These are phyloP conservation scores for Alternaria conjuncta DNA, from an alignment of 2,329 filamentous ascomycete genomes.

Conservation along the genomic window DNA sequence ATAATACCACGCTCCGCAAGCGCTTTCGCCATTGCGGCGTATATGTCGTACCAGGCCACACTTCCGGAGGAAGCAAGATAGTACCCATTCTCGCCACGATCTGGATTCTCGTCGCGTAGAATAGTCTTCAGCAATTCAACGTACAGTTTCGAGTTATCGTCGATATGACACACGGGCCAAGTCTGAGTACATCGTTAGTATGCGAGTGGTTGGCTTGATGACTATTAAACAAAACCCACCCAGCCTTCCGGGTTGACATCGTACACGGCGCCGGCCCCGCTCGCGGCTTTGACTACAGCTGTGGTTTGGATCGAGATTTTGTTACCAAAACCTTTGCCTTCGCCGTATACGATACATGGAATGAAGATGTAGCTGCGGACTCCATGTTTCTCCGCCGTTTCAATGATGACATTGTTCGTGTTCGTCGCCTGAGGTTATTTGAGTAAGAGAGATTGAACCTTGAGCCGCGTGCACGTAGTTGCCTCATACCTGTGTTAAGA, in stretches of 20 bases:
- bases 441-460: background rate
- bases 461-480: background rate
- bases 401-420: conserved; percentile 54
- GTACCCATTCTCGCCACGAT: conserved; percentile 55
- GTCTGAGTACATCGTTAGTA: conserved; percentile 22
- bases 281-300: conserved; percentile 56
- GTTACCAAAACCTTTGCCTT: conserved; percentile 60
- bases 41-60: conserved; percentile 60
- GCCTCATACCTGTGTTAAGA: background rate
- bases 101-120: conserved; percentile 47
- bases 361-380: conserved; percentile 61
- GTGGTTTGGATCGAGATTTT: conserved; percentile 60
- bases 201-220: conserved; percentile 27
- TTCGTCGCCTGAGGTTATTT: conserved; percentile 43
- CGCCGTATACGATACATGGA: conserved; percentile 61
- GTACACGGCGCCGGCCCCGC: conserved; percentile 50
- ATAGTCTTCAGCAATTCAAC: conserved; percentile 55
- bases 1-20: conserved; percentile 52
- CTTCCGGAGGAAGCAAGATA: conserved; percentile 59
- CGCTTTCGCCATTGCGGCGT: conserved; percentile 53
- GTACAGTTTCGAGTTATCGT: conserved; percentile 57
- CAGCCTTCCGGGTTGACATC: background rate
- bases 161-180: conserved; percentile 62
- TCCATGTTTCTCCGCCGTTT: conserved; percentile 50
- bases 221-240: background rate